A percentile compares a stretch with the other conserved stretches of the same genome.
These are phyloP conservation scores for Aspergillus proliferans DNA, from an alignment of 2,329 filamentous ascomycete species.

Conservation along the genomic window DNA sequence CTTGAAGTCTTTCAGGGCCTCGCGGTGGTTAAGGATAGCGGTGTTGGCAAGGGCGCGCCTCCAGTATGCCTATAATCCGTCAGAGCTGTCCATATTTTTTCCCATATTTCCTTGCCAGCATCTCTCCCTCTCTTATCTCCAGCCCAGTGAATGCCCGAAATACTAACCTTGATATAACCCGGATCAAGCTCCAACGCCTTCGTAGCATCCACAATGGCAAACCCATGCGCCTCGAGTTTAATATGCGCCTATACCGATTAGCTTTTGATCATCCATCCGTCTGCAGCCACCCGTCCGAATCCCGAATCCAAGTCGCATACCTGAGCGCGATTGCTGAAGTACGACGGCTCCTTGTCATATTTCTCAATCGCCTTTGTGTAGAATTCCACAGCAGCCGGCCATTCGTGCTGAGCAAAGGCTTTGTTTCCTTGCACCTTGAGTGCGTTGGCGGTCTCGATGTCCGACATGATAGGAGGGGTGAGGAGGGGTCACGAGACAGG, in stretches of 20 bases:
- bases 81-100: not conserved
- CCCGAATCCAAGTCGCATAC: slow-evolving; percentile 47
- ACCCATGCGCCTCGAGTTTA: slow-evolving; percentile 91
- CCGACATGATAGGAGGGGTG: slow-evolving; percentile 28
- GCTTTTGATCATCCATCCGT: not conserved
- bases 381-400: slow-evolving; percentile 69
- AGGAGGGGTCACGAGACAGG: slow-evolving; percentile 10
- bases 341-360: slow-evolving; percentile 77
- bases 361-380: slow-evolving; percentile 84
- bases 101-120: not conserved
- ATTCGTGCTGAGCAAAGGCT: slow-evolving; percentile 83
- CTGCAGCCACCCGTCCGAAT: not conserved
- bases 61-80: slow-evolving; percentile 69
- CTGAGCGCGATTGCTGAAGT: slow-evolving; percentile 92
- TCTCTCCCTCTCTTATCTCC: not conserved
- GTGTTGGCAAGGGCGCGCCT: slow-evolving; percentile 85
- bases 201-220: slow-evolving; percentile 82
- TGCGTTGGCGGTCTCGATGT: slow-evolving; percentile 64
- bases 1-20: slow-evolving; percentile 88
- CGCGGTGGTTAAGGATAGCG: slow-evolving; percentile 80
- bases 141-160: slow-evolving; percentile 1
- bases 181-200: slow-evolving; percentile 87
- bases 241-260: slow-evolving; percentile 67
- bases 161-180: slow-evolving; percentile 72
- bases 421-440: slow-evolving; percentile 94